Percentiles rank a stretch among this genome's conserved stretches.
Conservation (phyloP, 1,284 basidiomycete species). For the Sporisorium graminicola region DNA sequence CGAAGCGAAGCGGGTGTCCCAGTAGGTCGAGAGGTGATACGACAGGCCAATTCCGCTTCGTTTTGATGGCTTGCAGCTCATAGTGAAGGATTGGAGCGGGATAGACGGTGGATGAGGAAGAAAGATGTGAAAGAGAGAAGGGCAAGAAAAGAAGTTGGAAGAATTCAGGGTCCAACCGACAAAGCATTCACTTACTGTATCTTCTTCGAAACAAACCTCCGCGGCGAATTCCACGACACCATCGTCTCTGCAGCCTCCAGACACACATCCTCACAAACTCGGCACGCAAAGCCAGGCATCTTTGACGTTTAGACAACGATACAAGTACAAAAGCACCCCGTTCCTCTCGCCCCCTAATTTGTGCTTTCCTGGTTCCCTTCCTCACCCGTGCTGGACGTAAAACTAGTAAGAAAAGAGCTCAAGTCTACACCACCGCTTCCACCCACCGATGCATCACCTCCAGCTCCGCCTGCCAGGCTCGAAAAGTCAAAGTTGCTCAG, state of each 20-base stretch:
- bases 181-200: too few species aligned
- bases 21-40: constrained; percentile 60
- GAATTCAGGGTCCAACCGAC: constrained; percentile 38
- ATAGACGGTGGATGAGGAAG: background rate
- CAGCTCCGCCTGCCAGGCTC: constrained; percentile 34
- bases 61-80: background rate
- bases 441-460: constrained; percentile 67
- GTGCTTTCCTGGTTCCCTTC: constrained; percentile 67
- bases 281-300: background rate
- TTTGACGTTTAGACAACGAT: background rate
- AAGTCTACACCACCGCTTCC: constrained; percentile 65
- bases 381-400: constrained; percentile 28
- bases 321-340: constrained; percentile 44
- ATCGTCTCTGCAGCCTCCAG: background rate
- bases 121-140: background rate
- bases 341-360: constrained; percentile 27
- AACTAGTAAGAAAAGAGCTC: constrained; percentile 68
- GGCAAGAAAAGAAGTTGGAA: background rate
- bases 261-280: background rate
- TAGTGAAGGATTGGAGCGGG: background rate
- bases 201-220: constrained; percentile 29
- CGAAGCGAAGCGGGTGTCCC: constrained; percentile 61
- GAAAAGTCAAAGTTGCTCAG: constrained; percentile 51
- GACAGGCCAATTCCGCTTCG: constrained; percentile 4
- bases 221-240: background rate